These are phyloP conservation scores for Tricholomella constricta DNA, from an alignment of 768 basidiomycete genomes.

Conservation along the genomic window DNA sequence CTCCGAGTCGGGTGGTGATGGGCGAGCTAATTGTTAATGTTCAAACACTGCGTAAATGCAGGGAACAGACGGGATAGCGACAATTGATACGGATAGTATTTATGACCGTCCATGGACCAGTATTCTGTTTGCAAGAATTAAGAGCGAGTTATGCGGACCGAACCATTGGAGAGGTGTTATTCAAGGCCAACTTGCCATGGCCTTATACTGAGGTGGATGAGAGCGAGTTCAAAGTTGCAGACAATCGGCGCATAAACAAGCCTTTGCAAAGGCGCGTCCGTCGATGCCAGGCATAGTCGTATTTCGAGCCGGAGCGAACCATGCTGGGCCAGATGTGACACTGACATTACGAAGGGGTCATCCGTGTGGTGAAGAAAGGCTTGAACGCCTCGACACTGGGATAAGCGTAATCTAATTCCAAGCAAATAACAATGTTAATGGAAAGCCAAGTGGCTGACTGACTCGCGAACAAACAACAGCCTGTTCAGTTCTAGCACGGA, in stretches of 20 bases:
- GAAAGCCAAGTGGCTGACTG: too few relatives aligned
- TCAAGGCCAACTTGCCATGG: neutral
- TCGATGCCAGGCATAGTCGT: neutral
- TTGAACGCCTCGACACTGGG: too few relatives aligned
- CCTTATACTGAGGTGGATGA: neutral
- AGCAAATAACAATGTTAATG: too few relatives aligned
- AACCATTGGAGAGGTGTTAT: neutral
- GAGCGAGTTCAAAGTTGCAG: neutral
- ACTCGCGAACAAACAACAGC: too few relatives aligned
- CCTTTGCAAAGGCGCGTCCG: neutral
- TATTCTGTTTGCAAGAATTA: neutral
- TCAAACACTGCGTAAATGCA: too few relatives aligned
- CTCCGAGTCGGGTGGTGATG: too few relatives aligned
- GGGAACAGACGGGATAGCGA: slow-evolving; percentile 5
- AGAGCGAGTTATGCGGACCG: neutral
- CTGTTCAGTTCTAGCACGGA: too few relatives aligned
- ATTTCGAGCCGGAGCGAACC: neutral
- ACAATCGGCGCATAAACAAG: neutral
- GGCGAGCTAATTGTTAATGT: too few relatives aligned
- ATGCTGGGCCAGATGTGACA: neutral
- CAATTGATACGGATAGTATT: slow-evolving; percentile 4
- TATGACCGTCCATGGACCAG: slow-evolving; percentile 7
- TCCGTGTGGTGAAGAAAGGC: too few relatives aligned
- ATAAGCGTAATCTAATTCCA: too few relatives aligned
- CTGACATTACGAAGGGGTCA: too few relatives aligned